Conservation (phyloP, 371 early-diverging fungal species). For the Mucor piriformis region DNA sequence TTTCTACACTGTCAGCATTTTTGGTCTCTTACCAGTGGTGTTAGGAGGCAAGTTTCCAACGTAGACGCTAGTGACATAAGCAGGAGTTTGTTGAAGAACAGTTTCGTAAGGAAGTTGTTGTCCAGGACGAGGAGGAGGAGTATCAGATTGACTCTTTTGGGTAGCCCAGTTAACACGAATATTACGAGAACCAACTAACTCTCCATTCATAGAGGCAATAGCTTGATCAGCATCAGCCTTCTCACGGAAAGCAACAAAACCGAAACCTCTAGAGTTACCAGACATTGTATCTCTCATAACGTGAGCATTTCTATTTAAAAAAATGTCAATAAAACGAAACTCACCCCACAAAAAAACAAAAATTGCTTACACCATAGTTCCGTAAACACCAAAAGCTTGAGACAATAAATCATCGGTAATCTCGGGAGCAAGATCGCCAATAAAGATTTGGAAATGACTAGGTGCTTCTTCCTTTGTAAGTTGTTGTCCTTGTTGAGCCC, state of each 20-base stretch:
- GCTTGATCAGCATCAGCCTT: constrained; percentile 81
- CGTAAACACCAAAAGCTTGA: constrained; percentile 68
- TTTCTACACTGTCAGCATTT: too few species aligned
- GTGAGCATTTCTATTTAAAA: constrained; percentile 42
- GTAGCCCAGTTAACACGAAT: constrained; percentile 77
- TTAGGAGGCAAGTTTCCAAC: constrained; percentile 81
- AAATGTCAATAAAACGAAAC: constrained; percentile 23
- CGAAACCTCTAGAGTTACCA: constrained; percentile 83
- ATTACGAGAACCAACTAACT: constrained; percentile 64
- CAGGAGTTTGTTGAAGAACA: constrained; percentile 74
- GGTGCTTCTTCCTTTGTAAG: constrained; percentile 58
- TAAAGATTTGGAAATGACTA: constrained; percentile 82
- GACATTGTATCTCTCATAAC: constrained; percentile 81
- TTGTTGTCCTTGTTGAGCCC: constrained; percentile 48
- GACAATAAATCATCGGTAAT: constrained; percentile 73
- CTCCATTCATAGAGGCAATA: constrained; percentile 87
- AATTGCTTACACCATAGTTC: constrained; percentile 60
- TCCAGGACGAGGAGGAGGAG: constrained; percentile 57
- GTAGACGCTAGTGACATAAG: constrained; percentile 86
- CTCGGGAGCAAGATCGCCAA: constrained; percentile 87
- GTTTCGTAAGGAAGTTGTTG: constrained; percentile 68
- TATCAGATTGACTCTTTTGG: constrained; percentile 58
- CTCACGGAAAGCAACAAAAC: constrained; percentile 82
- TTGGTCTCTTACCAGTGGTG: constrained; percentile 28
- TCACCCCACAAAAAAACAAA: constrained; percentile 37